Percentiles rank a stretch among this genome's conserved stretches.
Conservation (phyloP, 2,329 filamentous ascomycete species). For the Colletotrichum shisoi region DNA sequence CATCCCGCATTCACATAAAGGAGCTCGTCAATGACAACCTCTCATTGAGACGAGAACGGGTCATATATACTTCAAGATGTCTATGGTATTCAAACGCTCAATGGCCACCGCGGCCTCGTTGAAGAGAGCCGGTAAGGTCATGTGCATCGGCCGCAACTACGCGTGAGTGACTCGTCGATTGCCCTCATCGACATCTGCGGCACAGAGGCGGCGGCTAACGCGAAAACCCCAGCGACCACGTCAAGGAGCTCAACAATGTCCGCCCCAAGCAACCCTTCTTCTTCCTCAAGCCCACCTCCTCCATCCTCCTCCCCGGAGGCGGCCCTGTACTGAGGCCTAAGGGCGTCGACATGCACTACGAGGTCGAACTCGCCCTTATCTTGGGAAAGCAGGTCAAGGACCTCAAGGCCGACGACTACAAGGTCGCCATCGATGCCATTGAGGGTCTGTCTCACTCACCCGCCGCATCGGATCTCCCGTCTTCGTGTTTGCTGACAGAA, state of each 20-base stretch:
- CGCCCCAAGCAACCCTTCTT: constrained; percentile 97
- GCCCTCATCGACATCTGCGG: constrained; percentile 44
- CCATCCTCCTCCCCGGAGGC: constrained; percentile 79
- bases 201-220: constrained; percentile 37
- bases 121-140: constrained; percentile 73
- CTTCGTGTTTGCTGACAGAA: constrained; percentile 25
- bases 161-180: constrained; percentile 66
- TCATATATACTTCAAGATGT: constrained; percentile 41
- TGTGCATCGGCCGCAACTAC: constrained; percentile 97
- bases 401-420: constrained; percentile 74
- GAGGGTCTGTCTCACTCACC: constrained; percentile 64
- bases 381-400: constrained; percentile 84
- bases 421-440: constrained; percentile 82
- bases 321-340: constrained; percentile 83
- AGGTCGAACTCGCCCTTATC: constrained; percentile 90
- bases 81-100: constrained; percentile 48
- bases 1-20: constrained; percentile 5
- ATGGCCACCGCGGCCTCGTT: constrained; percentile 57
- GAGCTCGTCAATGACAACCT: background rate
- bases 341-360: constrained; percentile 89
- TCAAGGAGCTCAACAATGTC: constrained; percentile 86
- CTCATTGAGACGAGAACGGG: background rate
- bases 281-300: constrained; percentile 93
- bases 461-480: background rate
- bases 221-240: constrained; percentile 74